Evolutionary conservation across 2,329 filamentous ascomycete genomes (phyloP).

Genomic region (Fulvia fulva): DNA sequence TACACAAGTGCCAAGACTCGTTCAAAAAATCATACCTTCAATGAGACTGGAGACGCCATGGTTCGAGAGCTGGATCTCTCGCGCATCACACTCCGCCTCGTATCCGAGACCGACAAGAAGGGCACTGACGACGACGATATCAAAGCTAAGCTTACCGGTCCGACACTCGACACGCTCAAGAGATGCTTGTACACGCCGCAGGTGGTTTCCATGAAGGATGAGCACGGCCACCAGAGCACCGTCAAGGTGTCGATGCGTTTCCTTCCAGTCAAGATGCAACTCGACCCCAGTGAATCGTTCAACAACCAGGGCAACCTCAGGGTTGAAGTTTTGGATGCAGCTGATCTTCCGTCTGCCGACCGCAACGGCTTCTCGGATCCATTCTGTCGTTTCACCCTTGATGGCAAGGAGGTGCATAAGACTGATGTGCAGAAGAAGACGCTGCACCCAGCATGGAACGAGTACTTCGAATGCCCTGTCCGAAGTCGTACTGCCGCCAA

Average conservation of each 20-base stretch:
- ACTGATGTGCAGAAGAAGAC: conserved; percentile 97
- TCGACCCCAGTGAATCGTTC: conserved; percentile 93
- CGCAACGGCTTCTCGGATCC: conserved; percentile 96
- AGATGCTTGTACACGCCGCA: conserved; percentile 83
- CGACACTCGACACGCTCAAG: conserved; percentile 81
- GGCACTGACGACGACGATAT: conserved; percentile 67
- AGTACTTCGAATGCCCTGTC: conserved; percentile 82
- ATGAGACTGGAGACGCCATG: conserved; percentile 91
- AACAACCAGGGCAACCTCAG: conserved; percentile 97
- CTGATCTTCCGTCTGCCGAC: conserved; percentile 86
- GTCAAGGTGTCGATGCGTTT: conserved; percentile 93
- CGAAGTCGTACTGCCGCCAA: conserved; percentile 80
- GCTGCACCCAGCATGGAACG: conserved; percentile 89
- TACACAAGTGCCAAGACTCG: conserved; percentile 77
- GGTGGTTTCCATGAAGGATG: conserved; percentile 71
- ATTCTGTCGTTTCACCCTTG: conserved; percentile 90
- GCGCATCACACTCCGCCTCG: conserved; percentile 79
- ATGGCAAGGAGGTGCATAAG: conserved; percentile 88
- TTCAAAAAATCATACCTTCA: conserved; percentile 66
- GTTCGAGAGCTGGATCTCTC: conserved; percentile 97
- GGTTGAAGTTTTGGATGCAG: conserved; percentile 85
- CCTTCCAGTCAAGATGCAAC: conserved; percentile 86
- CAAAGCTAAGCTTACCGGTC: conserved; percentile 76
- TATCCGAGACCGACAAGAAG: conserved; percentile 72
- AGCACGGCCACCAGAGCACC: conserved; percentile 70